Percentiles rank a stretch among this genome's conserved stretches.
Evolutionary conservation across 768 basidiomycete genomes (phyloP).

Genomic region (Lyophyllum shimeji): DNA sequence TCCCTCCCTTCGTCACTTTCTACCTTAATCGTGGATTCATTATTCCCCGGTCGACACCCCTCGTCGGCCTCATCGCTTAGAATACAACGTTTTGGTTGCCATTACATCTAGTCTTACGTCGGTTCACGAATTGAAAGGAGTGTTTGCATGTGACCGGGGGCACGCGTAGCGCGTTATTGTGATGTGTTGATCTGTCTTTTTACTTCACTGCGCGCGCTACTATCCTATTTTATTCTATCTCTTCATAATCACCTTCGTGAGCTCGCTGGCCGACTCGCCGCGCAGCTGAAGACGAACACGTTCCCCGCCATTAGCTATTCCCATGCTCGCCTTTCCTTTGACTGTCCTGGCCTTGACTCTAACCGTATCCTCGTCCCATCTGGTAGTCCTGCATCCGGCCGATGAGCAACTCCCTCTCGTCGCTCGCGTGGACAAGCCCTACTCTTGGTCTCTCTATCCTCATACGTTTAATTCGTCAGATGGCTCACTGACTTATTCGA

Average conservation of each 20-base stretch:
- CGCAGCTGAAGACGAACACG: slow-evolving; percentile 35
- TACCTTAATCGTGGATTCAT: slow-evolving; percentile 12
- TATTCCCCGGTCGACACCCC: not conserved
- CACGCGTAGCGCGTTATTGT: slow-evolving; percentile 25
- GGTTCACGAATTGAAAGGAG: slow-evolving; percentile 5
- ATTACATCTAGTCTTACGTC: slow-evolving; percentile 8
- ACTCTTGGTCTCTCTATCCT: slow-evolving; percentile 66
- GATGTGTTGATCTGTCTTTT: slow-evolving; percentile 23
- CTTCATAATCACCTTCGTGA: slow-evolving; percentile 25
- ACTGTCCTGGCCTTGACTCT: slow-evolving; percentile 38
- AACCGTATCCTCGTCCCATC: slow-evolving; percentile 40
- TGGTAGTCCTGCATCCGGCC: slow-evolving; percentile 58
- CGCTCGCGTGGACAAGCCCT: slow-evolving; percentile 65
- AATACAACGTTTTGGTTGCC: slow-evolving; percentile 22
- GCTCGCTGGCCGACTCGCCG: slow-evolving; percentile 62
- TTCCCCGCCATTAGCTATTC: slow-evolving; percentile 48
- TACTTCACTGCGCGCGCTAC: too few species aligned
- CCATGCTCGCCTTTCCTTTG: slow-evolving; percentile 69
- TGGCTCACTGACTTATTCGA: slow-evolving; percentile 48
- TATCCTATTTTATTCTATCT: too few species aligned
- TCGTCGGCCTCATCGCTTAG: slow-evolving; percentile 9
- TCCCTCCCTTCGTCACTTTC: slow-evolving; percentile 17
- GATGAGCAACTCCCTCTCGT: slow-evolving; percentile 76
- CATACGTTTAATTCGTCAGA: slow-evolving; percentile 60
- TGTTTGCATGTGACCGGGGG: slow-evolving; percentile 7